Percentiles rank a stretch among this genome's conserved stretches.
Evolutionary conservation across 768 basidiomycete genomes (phyloP).

Genomic region (Xerocomellus intermedius): DNA sequence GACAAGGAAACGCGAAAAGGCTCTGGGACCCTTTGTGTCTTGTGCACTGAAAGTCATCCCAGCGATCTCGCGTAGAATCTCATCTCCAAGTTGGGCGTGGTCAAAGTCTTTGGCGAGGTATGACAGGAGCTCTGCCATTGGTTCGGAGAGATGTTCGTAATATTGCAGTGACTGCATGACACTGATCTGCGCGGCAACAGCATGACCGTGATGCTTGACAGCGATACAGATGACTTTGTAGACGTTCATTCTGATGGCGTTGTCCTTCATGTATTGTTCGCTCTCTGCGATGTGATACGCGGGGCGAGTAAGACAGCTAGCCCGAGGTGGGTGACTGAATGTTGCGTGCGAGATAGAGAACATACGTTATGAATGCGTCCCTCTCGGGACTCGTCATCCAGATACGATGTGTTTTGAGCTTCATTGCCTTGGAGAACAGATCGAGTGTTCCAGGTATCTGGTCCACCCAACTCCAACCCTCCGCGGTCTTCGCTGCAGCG

Average conservation of each 20-base stretch:
- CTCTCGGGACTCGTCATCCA: conserved; percentile 88
- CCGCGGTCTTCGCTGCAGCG: conserved; percentile 44
- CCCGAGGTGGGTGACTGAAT: not conserved
- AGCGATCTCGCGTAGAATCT: conserved; percentile 86
- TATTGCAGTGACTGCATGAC: conserved; percentile 93
- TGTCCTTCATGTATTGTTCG: conserved; percentile 83
- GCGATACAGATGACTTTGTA: conserved; percentile 90
- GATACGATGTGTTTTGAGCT: conserved; percentile 69
- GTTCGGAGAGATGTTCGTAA: conserved; percentile 91
- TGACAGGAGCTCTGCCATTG: conserved; percentile 87
- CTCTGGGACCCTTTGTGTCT: conserved; percentile 84
- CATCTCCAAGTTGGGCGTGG: conserved; percentile 85
- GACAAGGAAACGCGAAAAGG: conserved; percentile 82
- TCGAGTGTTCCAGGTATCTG: conserved; percentile 71
- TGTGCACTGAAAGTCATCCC: conserved; percentile 72
- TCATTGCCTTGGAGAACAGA: conserved; percentile 70
- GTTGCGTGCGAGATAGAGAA: not conserved
- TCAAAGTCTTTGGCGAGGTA: conserved; percentile 84
- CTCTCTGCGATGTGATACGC: conserved; percentile 85
- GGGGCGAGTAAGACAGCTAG: conserved; percentile 85
- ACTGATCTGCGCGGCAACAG: conserved; percentile 78
- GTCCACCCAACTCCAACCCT: conserved; percentile 71
- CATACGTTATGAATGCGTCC: conserved; percentile 77
- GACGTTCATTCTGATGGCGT: conserved; percentile 66
- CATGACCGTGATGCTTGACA: conserved; percentile 88